Evolutionary conservation across 2,329 filamentous ascomycete genomes (phyloP), one percentile per base, ranked within the genome.

Genomic region (Hypomyces perniciosus): DNA sequence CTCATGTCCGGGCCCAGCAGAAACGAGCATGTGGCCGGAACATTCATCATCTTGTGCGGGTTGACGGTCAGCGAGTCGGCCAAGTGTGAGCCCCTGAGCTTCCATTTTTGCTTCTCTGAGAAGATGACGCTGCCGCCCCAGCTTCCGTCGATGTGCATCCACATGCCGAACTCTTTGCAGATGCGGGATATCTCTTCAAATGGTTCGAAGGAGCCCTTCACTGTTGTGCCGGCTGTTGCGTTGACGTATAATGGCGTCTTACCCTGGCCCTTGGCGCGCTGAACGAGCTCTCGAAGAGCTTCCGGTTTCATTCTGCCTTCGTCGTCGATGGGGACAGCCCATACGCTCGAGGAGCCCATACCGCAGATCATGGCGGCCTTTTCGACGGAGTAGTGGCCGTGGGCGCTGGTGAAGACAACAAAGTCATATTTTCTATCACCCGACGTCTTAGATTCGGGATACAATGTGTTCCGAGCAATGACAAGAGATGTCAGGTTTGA

Each of bases 21-120:
- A 72, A 95, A 96, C 0, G 86, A 91, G 71, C 91, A 97, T 0
- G 91, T 96, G 38, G 95, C 73, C 0, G 93, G 92, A 3, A 90
- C 88, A 52, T 89, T 89, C 64, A 97, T 80, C 93, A 97, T 97
- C 72, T 97, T 97, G 72, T 99, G 93, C 51, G 93, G 91, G 68
- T 95, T 97, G 49, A 96, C 80, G 2, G 90, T 89, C 37, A 97
- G 74, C 10, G 84, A 89, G 68, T 96, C 80, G 8, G 91, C 93
- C 38, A 85, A 76, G 41, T 90, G 77, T 2, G 79, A 74, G 10
- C 92, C 92, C 1, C 72, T 67, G 8, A 97, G 72, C 63, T 90
- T 88, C 55, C 65, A 62, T 42, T 72, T 73, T 40, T 87, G 84
- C 51, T 71, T 71, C n/a, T 75, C 61, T 0, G 83, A 87, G 70